These are phyloP conservation scores for Tetracladium marchalianum DNA, from an alignment of 495 filamentous ascomycete genomes.

Conservation along the genomic window DNA sequence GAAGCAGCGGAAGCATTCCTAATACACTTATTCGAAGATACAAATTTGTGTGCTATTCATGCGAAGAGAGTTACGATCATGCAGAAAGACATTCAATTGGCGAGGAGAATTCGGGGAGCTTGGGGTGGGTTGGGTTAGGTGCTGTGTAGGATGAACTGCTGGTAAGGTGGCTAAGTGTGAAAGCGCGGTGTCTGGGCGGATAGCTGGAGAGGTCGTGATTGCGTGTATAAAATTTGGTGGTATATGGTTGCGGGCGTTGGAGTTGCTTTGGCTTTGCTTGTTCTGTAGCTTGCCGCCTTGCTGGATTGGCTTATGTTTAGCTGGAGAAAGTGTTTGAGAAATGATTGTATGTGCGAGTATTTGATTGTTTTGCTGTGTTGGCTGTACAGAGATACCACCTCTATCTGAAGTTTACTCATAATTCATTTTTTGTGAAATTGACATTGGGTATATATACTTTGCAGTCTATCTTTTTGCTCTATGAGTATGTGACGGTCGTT, in stretches of 20 bases:
- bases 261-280: too few relatives aligned
- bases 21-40: conserved; percentile 90
- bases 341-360: too few relatives aligned
- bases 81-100: conserved; percentile 93
- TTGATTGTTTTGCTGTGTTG: too few relatives aligned
- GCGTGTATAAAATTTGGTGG: neutral
- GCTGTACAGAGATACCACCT: too few relatives aligned
- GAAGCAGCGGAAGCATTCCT: conserved; percentile 90
- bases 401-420: too few relatives aligned
- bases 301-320: too few relatives aligned
- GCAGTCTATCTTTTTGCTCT: neutral
- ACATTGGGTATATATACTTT: too few relatives aligned
- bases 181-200: neutral
- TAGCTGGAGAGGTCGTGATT: neutral
- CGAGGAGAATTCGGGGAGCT: conserved; percentile 65
- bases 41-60: conserved; percentile 90
- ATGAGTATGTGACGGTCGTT: conserved; percentile 49
- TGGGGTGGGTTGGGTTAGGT: conserved; percentile 39
- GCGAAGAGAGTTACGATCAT: conserved; percentile 95
- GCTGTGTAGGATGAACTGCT: neutral
- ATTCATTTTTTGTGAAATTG: too few relatives aligned
- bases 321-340: too few relatives aligned
- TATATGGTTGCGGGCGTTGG: neutral
- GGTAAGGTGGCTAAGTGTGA: too few relatives aligned
- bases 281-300: too few relatives aligned